A percentile compares a stretch with the other conserved stretches of the same genome.
These are phyloP conservation scores for Jamesozyma spencerorum DNA, from an alignment of 805 yeast species.

Conservation along the genomic window DNA sequence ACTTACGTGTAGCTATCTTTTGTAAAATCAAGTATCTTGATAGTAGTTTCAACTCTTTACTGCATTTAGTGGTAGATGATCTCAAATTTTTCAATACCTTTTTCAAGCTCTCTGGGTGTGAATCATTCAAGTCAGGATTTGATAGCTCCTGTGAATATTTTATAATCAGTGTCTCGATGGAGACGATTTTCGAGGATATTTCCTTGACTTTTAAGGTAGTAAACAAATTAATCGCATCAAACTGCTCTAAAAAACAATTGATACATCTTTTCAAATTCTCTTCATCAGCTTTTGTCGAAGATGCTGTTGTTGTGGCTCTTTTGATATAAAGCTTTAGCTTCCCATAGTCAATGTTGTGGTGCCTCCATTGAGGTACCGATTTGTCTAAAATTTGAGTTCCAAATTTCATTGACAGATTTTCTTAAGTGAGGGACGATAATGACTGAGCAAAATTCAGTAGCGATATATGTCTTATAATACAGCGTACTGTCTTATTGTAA, in stretches of 20 bases:
- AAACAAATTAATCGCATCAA: constrained; percentile 21
- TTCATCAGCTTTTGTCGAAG: neutral
- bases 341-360: constrained; percentile 75
- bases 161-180: constrained; percentile 21
- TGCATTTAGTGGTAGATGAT: constrained; percentile 18
- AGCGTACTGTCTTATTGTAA: no score
- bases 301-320: constrained; percentile 36
- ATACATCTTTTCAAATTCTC: constrained; percentile 1
- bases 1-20: constrained; percentile 51
- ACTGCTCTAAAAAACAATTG: constrained; percentile 17
- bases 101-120: neutral
- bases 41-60: constrained; percentile 39
- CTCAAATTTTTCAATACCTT: constrained; percentile 13
- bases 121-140: neutral
- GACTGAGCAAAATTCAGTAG: no score
- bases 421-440: no score
- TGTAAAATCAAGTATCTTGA: constrained; percentile 51
- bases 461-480: no score
- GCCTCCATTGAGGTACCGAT: constrained; percentile 83
- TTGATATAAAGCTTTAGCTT: constrained; percentile 61
- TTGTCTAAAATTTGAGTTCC: constrained; percentile 66
- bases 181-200: constrained; percentile 20
- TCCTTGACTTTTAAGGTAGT: constrained; percentile 26
- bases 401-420: constrained; percentile 69
- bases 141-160: constrained; percentile 8